A percentile compares a stretch with the other conserved stretches of the same genome.
phyloP scores from a whole-genome alignment of 305 asterid genomes.

The Ruellia speciosa region DNA sequence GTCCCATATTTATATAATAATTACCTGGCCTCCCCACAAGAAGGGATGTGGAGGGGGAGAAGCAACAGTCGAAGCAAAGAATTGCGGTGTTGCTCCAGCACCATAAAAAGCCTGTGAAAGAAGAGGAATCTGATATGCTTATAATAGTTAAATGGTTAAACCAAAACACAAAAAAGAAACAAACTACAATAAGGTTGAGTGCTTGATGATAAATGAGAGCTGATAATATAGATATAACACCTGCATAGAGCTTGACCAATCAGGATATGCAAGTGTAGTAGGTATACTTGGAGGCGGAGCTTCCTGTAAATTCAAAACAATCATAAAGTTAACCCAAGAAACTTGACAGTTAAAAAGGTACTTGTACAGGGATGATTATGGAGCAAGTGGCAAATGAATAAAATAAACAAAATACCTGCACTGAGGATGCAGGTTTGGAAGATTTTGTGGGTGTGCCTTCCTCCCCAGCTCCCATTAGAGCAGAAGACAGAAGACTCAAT shows the following conservation, averaged over 20 bases:
- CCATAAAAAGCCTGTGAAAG: constrained; percentile 73
- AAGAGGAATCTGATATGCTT: constrained; percentile 11
- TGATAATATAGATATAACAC: constrained; percentile 28
- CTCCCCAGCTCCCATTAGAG: constrained; percentile 65
- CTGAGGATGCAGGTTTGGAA: constrained; percentile 47
- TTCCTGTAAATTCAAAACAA: constrained; percentile 41
- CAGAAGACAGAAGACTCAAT: constrained; percentile 25
- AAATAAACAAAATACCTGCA: constrained; percentile 36
- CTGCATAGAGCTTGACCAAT: constrained; percentile 84
- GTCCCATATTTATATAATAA: constrained; percentile 14
- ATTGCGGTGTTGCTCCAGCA: constrained; percentile 81
- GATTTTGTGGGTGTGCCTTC: constrained; percentile 51
- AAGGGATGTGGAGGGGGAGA: constrained; percentile 89
- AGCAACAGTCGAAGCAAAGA: constrained; percentile 79
- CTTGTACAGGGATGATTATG: too few relatives aligned
- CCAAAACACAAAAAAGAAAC: not conserved
- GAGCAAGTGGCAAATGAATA: constrained; percentile 8
- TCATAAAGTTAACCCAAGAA: not conserved
- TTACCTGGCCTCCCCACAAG: constrained; percentile 92
- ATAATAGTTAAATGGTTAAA: not conserved
- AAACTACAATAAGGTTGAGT: not conserved
- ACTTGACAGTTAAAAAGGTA: constrained; percentile 2
- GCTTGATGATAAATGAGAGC: too few relatives aligned
- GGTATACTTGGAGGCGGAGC: constrained; percentile 41
- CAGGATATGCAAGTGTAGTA: constrained; percentile 53